These are phyloP conservation scores for Crepidotus variabilis DNA, from an alignment of 768 basidiomycete species.

Conservation along the genomic window DNA sequence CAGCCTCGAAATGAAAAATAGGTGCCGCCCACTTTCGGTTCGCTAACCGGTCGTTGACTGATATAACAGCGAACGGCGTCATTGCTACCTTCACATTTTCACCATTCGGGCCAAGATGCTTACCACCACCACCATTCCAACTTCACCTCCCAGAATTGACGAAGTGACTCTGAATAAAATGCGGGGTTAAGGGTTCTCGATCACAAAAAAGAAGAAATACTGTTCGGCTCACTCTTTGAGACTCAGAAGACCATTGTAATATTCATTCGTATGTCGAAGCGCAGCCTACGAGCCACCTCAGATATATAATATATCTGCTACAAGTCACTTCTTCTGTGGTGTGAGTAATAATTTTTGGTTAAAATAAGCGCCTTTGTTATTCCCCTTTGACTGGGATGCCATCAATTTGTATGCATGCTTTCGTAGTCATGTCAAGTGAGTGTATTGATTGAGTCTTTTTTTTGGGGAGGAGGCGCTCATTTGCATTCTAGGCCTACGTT, in stretches of 20 bases:
- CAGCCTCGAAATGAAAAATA: too few relatives aligned
- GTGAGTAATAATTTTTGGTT: too few relatives aligned
- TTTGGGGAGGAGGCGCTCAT: too few relatives aligned
- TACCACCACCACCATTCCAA: neutral
- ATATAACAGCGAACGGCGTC: too few relatives aligned
- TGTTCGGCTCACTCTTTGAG: neutral
- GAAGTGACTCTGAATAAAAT: neutral
- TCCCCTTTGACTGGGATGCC: neutral
- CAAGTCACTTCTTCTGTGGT: constrained; percentile 66
- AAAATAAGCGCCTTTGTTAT: constrained; percentile 21
- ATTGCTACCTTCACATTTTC: too few relatives aligned
- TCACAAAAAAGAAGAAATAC: constrained; percentile 30
- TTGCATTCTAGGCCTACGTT: constrained; percentile 23
- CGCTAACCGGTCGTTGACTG: too few relatives aligned
- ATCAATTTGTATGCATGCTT: constrained; percentile 7
- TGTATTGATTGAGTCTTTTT: constrained; percentile 40
- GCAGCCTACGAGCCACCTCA: neutral
- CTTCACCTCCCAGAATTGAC: neutral
- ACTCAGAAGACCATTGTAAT: constrained; percentile 49
- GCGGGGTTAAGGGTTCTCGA: constrained; percentile 61
- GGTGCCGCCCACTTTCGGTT: too few relatives aligned
- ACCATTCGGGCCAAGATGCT: too few relatives aligned
- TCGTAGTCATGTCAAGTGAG: neutral
- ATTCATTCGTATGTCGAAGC: constrained; percentile 48
- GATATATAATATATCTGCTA: neutral